Evolutionary conservation across 2,329 filamentous ascomycete species (phyloP).

Genomic region (Cryphonectria radicalis): DNA sequence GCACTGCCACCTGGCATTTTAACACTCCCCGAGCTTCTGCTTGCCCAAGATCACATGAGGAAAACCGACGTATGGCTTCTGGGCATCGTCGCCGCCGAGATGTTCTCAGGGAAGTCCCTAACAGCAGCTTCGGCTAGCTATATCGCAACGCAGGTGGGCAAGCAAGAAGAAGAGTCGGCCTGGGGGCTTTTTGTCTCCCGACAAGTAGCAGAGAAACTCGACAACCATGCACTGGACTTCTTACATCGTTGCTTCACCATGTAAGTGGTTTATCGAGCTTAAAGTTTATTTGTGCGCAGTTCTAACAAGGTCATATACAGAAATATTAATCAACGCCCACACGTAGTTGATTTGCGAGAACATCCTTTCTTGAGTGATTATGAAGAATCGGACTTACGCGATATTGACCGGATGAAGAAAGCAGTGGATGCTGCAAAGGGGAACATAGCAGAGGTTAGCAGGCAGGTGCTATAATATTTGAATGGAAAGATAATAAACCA

Average conservation of each 20-base stretch:
- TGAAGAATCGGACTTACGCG: background rate
- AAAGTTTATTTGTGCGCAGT: background rate
- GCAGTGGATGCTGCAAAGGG: background rate
- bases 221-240: background rate
- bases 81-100: constrained; percentile 10
- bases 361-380: background rate
- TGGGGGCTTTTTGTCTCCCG: constrained; percentile 5
- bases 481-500: background rate
- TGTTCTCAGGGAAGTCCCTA: background rate
- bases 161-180: background rate
- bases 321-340: constrained; percentile 2
- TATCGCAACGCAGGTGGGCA: background rate
- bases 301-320: background rate
- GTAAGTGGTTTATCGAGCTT: background rate
- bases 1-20: constrained; percentile 6
- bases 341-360: background rate
- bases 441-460: background rate
- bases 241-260: background rate
- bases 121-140: background rate
- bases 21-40: background rate
- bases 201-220: background rate
- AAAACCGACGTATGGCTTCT: constrained; percentile 11
- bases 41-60: background rate
- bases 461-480: background rate
- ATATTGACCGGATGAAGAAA: background rate